Base-by-base conservation (phyloP, 2,329 filamentous ascomycete genomes). In the Macrophomina tecta region DNA sequence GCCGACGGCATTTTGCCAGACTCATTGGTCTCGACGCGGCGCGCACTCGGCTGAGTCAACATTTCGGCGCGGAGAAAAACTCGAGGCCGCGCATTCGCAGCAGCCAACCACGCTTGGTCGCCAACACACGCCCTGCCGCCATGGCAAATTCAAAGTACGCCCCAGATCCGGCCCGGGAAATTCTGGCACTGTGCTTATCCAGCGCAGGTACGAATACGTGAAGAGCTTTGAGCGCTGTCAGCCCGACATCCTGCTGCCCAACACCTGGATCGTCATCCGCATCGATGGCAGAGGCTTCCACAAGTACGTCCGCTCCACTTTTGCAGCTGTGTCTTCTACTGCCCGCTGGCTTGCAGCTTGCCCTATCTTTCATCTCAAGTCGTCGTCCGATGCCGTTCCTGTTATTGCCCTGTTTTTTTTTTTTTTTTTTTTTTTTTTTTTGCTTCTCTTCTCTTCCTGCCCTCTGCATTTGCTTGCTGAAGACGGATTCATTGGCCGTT, bases 221-320 rank as follows among this genome's bases (percentile, higher is more conserved):
- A 92, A 92, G 77, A 81, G 83, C 56, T 98, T 98, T 75, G 95
- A 99, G 84, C 56, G 65, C 3, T 63, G 65, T n/a, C 91, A 91
- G 75, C 82, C 89, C 6, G 93, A 97, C 75, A 80, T 81, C 55
- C 82, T 99, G 48, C 85, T 98, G 28, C 92, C 90, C 64, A 97
- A 96, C 76, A 98, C 94, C 32, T 99, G 94, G 93, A 91, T 98
- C 66, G 93, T 98, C 23, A 89, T 99, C 66, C 90, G 95, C 68
- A 90, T 99, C 74, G 95, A 99, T 80, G 95, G 95, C 30, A 87
- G 94, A 70, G 94, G 93, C 18, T 99, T 99, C 80, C 95, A 94
- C 74, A 97, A 97, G 93, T 96, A 73, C 9, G 62, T 34, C 5
- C 18, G 5, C 1, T 23, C 2, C 16, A 23, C 23, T 14, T 32